Evolutionary conservation across 352 stramenopile species (phyloP), one percentile per base, ranked within the genome.

Genomic region (Phytophthora syringae): DNA sequence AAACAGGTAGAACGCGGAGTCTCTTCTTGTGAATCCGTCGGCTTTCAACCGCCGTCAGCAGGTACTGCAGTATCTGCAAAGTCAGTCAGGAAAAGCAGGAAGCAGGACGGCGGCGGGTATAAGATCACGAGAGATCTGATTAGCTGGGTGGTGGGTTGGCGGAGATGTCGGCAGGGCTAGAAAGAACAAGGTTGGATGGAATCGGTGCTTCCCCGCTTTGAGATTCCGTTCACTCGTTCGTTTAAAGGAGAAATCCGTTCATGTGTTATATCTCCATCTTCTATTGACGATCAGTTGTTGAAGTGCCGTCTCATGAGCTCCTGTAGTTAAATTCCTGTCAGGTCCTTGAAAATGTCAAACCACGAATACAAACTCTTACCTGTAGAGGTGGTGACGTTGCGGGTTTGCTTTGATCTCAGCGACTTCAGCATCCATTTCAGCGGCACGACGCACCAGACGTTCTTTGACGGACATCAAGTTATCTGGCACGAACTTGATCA

Each of bases 331-430:
- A 32, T 9, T 32, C 9, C n/a, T n/a, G n/a, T n/a, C n/a, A n/a
- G n/a, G n/a, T n/a, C n/a, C n/a, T n/a, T n/a, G n/a, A n/a, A n/a
- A n/a, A n/a, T n/a, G n/a, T n/a, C n/a, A n/a, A n/a, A n/a, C n/a
- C n/a, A n/a, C n/a, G n/a, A n/a, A n/a, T n/a, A n/a, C n/a, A n/a
- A 32, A 9, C 49, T n/a, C 21, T 21, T 40, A 86, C 69, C 79
- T 86, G 68, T 92, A 92, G 15, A 86, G 42, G 43, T 88, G 89
- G 70, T 90, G 79, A 21, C 88, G 79, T 28, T 88, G 78, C 2
- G 71, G 72, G 28, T 86, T 88, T 9, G 71, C 68, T 50, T 91
- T 90, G 74, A 90, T 66, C 55, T 79, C 62, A 0, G 71, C 60
- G 18, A 90, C 52, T 39, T 90, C 74, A 5, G 77, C 69, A 34